These are phyloP conservation scores for Fraxinus dipetala DNA, from an alignment of 305 asterid genomes.

Conservation along the genomic window DNA sequence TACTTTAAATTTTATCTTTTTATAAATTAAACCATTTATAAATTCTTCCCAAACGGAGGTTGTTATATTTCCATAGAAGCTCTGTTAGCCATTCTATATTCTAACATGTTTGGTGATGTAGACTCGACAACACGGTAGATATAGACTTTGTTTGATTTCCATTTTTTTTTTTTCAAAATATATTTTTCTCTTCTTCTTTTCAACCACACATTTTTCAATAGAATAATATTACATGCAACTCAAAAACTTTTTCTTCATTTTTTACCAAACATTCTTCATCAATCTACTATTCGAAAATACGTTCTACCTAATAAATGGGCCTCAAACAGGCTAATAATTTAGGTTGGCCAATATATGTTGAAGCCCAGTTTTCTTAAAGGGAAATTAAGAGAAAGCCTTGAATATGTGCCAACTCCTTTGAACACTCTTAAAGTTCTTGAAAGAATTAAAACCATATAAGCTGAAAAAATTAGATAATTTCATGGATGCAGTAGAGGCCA, in stretches of 20 bases:
- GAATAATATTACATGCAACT: too few relatives aligned
- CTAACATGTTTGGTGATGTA: not conserved
- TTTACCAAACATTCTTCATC: too few relatives aligned
- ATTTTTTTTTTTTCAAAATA: too few relatives aligned
- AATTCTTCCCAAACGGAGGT: not conserved
- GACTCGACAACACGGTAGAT: not conserved
- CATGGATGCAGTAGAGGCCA: not conserved
- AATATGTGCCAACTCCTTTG: not conserved
- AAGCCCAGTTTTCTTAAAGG: not conserved
- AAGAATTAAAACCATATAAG: not conserved
- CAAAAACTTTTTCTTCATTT: too few relatives aligned
- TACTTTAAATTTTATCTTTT: not conserved
- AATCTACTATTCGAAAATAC: too few relatives aligned
- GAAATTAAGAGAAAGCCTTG: not conserved
- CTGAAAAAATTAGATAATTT: not conserved
- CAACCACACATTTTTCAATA: too few relatives aligned
- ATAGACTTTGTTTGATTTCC: too few relatives aligned
- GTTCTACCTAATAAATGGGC: too few relatives aligned
- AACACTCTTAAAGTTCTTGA: not conserved
- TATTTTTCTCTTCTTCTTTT: too few relatives aligned
- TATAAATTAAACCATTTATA: not conserved
- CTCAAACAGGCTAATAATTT: not conserved
- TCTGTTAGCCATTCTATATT: not conserved
- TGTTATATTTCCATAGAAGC: not conserved
- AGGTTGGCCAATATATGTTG: not conserved